Base-by-base conservation (phyloP, 2,329 filamentous ascomycete species). In the Colletotrichum caudatum region DNA sequence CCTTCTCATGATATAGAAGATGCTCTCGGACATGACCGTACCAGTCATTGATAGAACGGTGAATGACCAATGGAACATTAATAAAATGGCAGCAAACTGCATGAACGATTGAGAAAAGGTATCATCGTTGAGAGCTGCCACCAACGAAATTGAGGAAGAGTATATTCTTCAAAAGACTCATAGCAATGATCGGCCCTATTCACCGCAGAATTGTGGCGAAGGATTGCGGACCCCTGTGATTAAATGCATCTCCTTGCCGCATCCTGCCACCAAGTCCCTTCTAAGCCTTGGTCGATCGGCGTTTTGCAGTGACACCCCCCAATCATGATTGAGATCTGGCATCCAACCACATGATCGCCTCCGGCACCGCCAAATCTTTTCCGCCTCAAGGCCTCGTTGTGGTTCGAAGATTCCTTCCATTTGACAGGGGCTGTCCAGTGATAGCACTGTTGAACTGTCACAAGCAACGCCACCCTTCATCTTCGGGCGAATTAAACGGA, bases 231-330 rank as follows among this genome's bases (percentile, higher is more conserved):
- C 65, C 54, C 59, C 39, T 69, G 59, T n/a, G 46, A 46, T 23
- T 14, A 33, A 48, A 41, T 46, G 60, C 64, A 56, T 16, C 7
- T 23, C 26, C 23, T 7, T 33, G 46, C 37, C 35, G n/a, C 26
- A 62, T 33, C 20, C 37, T 60, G 44, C 35, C 39, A 54, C 39
- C 23, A 12, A 2, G 29, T 20, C 18, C n/a, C 46, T 33, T 46
- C 23, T 39, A 26, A 16, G 7, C 46, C 41, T 46, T 33, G 50
- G 16, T n/a, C 54, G 69, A 71, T 71, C 69, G 69, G 48, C 69
- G 50, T n/a, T 14, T 11, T 51, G 57, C 57, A 71, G 57, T 33
- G 35, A 18, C 7, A 18, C 20, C 16, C 9, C n/a, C 64, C 68
- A 71, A 71, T 71, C 35, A 29, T 12, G 18, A 16, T 26, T 9